Base-by-base conservation (phyloP, 169 alveolate genomes). In the Cryptosporidium tyzzeri region DNA sequence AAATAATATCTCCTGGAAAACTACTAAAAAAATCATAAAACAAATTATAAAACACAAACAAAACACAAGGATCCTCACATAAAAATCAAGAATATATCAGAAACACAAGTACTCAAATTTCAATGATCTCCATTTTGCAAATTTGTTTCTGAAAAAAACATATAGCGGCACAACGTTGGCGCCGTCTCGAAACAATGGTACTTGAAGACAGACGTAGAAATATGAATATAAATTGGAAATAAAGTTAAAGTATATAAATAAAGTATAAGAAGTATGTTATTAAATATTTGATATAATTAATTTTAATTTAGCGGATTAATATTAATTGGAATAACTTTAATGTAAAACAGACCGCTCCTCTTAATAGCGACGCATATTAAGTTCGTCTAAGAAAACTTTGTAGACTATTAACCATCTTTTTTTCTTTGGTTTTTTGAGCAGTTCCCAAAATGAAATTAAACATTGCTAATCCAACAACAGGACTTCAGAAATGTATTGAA, bases 401-500 rank as follows among this genome's bases (percentile, higher is more conserved):
- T 39, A 65, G 71, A 65, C 31, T 33, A 70, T 70, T 67, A 33
- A 70, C 84, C 35, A 16, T 58, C 37, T 29, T 35, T 53, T 58
- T 74, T 12, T 55, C 48, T 74, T 7, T n/a, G 59, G 70, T 44
- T 85, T 67, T 50, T 71, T 85, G 61, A 85, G 45, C 51, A 67
- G 92, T 80, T 44, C 86, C 84, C 85, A 94, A 95, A 69, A 96
- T 96, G 98, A 96, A 98, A 97, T 94, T 97, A 94, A 97, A 98
- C 93, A 94, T 97, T 67, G 95, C 99, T 21, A 96, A 96, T 95
- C 99, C 99, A 65, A 93, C 93, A 85, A 96, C 98, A 70, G 98
- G 98, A 68, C 96, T 96, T 91, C 98, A 97, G 94, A 98, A 97
- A 96, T 94, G 96, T 92, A 93, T 99, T 84, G 99, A 99, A 92